Evolutionary conservation across 2,329 filamentous ascomycete genomes (phyloP).

Genomic region (Penicillium capsulatum): DNA sequence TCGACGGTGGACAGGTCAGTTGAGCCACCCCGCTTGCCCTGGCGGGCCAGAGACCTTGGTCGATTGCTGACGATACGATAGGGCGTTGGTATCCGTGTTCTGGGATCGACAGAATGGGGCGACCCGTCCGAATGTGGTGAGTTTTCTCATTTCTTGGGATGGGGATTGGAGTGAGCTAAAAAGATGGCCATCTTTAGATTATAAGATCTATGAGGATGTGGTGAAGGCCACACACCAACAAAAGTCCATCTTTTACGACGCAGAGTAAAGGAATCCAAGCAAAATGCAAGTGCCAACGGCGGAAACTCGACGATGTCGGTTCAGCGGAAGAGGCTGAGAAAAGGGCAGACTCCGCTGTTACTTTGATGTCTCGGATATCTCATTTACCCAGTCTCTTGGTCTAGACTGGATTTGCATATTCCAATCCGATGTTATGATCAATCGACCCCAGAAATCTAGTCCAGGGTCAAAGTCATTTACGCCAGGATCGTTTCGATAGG

Average conservation of each 20-base stretch:
- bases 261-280: conserved; percentile 11
- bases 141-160: conserved; percentile 11
- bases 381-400: no score
- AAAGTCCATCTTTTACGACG: conserved; percentile 73
- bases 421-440: conserved; percentile 16
- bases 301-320: no score
- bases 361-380: no score
- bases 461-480: no score
- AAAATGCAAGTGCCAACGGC: no score
- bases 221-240: conserved; percentile 82
- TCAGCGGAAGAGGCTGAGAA: no score
- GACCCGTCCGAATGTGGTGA: conserved; percentile 39
- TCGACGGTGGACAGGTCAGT: conserved; percentile 38
- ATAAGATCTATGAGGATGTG: conserved; percentile 68
- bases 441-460: no score
- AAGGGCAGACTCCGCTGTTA: no score
- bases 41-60: conserved; percentile 5
- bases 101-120: conserved; percentile 43
- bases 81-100: conserved; percentile 40
- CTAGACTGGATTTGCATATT: neutral
- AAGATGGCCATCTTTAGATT: conserved; percentile 54
- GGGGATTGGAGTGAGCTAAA: neutral
- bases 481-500: no score
- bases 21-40: no score
- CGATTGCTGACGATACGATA: conserved; percentile 8